Evolutionary conservation across 352 stramenopile species (phyloP).

Genomic region (Thalassiosira delicatula): DNA sequence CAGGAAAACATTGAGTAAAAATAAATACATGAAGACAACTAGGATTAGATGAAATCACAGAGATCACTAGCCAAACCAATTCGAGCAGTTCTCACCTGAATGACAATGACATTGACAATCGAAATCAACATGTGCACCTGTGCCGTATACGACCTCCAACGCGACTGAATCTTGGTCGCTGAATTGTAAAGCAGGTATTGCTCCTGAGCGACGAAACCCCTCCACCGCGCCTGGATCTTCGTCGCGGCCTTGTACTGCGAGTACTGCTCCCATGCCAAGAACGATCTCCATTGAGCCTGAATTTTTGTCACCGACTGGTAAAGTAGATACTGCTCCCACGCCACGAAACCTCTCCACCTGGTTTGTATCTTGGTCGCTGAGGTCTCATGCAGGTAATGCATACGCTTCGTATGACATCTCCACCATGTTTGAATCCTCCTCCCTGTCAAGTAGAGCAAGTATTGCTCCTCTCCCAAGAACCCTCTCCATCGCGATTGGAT

Average conservation of each 20-base stretch:
- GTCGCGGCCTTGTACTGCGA: conserved; percentile 11
- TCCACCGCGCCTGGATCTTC: conserved; percentile 26
- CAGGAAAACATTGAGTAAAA: conserved; percentile 14
- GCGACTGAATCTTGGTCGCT: conserved; percentile 60
- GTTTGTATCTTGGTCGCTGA: conserved; percentile 31
- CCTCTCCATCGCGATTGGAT: conserved; percentile 27
- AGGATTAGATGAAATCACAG: too few species aligned
- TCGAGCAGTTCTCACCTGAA: conserved; percentile 44
- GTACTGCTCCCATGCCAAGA: conserved; percentile 50
- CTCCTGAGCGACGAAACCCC: conserved; percentile 5
- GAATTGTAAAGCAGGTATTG: conserved; percentile 20
- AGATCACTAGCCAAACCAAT: too few species aligned
- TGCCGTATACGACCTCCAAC: conserved; percentile 57
- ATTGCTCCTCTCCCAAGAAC: conserved; percentile 8
- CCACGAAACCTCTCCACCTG: conserved; percentile 8
- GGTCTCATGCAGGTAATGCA: conserved; percentile 23
- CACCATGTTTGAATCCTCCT: conserved; percentile 61
- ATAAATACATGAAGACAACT: background rate
- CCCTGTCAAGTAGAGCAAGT: conserved; percentile 20
- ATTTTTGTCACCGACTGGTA: conserved; percentile 56
- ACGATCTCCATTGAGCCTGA: conserved; percentile 55
- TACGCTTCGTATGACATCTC: conserved; percentile 56
- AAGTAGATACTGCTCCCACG: conserved; percentile 1
- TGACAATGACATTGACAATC: conserved; percentile 67
- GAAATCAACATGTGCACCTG: conserved; percentile 55